phyloP scores from a whole-genome alignment of 371 early-diverging fungal genomes.

The Mucor circinelloides region DNA sequence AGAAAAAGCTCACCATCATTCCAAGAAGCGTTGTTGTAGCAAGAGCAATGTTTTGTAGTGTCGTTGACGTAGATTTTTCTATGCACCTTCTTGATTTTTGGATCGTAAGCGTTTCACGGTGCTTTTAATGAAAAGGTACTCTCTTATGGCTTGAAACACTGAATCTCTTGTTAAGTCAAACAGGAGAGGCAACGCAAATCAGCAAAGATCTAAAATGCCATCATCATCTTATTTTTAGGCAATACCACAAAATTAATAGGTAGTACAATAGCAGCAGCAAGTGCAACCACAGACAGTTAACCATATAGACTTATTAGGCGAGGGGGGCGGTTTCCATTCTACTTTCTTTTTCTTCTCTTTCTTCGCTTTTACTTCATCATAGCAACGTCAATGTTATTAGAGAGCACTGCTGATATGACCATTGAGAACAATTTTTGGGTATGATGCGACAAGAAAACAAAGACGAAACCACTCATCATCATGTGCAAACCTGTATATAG shows the following conservation, averaged over 20 bases:
- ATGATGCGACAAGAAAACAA: background rate
- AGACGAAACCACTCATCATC: background rate
- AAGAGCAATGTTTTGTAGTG: too few species aligned
- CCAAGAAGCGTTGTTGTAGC: too few species aligned
- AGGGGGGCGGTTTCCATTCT: background rate
- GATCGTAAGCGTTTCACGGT: too few species aligned
- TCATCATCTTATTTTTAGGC: background rate
- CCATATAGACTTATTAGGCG: background rate
- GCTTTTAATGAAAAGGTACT: too few species aligned
- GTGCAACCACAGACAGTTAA: background rate
- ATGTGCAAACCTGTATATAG: background rate
- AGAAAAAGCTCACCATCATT: too few species aligned
- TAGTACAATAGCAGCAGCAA: background rate
- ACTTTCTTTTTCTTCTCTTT: background rate
- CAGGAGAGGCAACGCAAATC: background rate
- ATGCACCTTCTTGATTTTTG: too few species aligned
- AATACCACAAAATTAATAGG: background rate
- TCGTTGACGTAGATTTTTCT: too few species aligned
- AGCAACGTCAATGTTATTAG: background rate
- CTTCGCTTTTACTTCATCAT: background rate
- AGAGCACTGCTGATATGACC: background rate
- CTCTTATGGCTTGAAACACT: too few species aligned
- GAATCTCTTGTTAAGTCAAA: too few species aligned
- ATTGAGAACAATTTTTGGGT: slow-evolving; percentile 18
- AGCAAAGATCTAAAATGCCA: background rate